phyloP scores from a whole-genome alignment of 192 early-diverging fungal genomes.

The Rhizophlyctis rosea region DNA sequence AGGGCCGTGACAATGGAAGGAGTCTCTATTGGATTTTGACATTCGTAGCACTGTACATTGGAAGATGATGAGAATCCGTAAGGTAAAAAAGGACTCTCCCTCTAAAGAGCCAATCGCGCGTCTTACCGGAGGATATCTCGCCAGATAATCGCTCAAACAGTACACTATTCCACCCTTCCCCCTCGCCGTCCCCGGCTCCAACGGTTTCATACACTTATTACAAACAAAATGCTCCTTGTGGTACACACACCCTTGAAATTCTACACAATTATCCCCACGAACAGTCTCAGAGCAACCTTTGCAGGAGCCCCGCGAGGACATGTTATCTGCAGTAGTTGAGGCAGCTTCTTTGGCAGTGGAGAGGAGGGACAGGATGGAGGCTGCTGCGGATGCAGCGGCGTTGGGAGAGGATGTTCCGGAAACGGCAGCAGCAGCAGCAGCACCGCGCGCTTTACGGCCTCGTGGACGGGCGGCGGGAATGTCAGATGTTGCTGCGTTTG shows the following conservation, averaged over 20 bases:
- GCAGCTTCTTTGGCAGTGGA: constrained; percentile 13
- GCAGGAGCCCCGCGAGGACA: constrained; percentile 14
- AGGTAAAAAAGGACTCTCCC: constrained; percentile 10
- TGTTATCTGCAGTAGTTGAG: constrained; percentile 1
- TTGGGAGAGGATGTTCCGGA: neutral
- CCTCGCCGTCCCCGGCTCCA: constrained; percentile 1
- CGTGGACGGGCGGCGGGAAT: neutral
- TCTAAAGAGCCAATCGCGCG: no score
- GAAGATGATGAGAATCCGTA: neutral
- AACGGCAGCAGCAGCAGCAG: no score
- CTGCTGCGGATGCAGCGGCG: neutral
- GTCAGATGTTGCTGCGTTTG: neutral
- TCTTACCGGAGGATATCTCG: no score
- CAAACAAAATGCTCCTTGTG: constrained; percentile 25
- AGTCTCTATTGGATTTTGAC: neutral
- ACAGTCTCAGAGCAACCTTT: constrained; percentile 11
- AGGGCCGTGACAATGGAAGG: neutral
- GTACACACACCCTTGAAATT: constrained; percentile 9
- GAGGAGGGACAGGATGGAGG: constrained; percentile 19
- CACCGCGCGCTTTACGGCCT: neutral
- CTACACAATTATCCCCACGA: constrained; percentile 1
- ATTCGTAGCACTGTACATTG: constrained; percentile 1
- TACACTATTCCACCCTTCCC: constrained; percentile 8
- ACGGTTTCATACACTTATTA: neutral
- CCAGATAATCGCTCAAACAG: no score